Evolutionary conservation across 192 early-diverging fungal genomes (phyloP), one percentile per base, ranked within the genome.

Genomic region (Phlyctochytrium planicorne): DNA sequence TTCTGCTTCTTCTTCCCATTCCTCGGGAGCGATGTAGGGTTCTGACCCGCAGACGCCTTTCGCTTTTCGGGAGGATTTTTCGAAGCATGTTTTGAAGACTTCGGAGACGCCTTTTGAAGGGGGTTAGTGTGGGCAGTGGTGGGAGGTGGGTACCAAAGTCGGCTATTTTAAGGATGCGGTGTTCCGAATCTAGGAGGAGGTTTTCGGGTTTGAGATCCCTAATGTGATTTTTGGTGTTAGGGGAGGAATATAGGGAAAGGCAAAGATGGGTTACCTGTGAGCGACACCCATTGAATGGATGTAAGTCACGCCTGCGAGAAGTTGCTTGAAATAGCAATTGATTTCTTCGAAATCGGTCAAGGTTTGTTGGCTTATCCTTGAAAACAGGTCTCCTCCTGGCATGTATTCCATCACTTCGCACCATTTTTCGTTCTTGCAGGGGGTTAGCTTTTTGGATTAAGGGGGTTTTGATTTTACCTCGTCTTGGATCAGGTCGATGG

Each of bases 401-500:
- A 76, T 72, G 67, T 86, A 86, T 53, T 86, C 84, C 84, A 85
- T 85, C 4, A 85, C 80, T 35, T 75, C 70, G 60, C 78, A 82
- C 80, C 80, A 83, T 63, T 68, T 23, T 3, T 68, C 74, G 20
- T 72, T 66, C 77, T 83, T 53, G 3, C 35, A 72, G 31, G n/a
- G n/a, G n/a, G n/a, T n/a, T n/a, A n/a, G n/a, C n/a, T n/a, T n/a
- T n/a, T n/a, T n/a, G n/a, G n/a, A n/a, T n/a, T n/a, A n/a, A n/a
- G n/a, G n/a, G n/a, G 60, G 3, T 4, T 2, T n/a, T 50, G 6
- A 23, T 40, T 66, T 66, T 53, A 77, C 76, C 68, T 95, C 88
- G 72, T 98, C 95, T 75, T 94, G 91, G 23, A 98, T 91, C 60
- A 98, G 75, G 77, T 98, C 96, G 20, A 97, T 82, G 4, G 96